Conservation (phyloP, 2,329 filamentous ascomycete species). For the Eutypa lata region DNA sequence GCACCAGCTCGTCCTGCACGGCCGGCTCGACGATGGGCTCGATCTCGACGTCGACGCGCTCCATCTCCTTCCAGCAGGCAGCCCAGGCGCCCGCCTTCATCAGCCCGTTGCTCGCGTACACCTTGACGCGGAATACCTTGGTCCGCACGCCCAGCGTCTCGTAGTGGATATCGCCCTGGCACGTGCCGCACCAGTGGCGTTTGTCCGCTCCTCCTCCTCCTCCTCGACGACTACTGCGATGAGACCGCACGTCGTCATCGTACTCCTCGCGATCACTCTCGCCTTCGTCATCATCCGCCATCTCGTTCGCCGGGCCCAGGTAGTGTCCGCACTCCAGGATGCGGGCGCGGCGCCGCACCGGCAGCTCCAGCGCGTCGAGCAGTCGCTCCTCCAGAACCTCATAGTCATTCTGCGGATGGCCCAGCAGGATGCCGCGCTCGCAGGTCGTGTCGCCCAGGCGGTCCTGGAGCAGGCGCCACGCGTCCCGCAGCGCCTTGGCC, state of each 20-base stretch:
- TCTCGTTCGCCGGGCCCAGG: conserved; percentile 56
- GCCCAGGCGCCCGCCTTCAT: conserved; percentile 91
- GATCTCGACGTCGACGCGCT: conserved; percentile 93
- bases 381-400: conserved; percentile 76
- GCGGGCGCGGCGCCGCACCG: conserved; percentile 59
- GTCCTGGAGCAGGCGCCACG: conserved; percentile 66
- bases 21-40: conserved; percentile 65
- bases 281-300: conserved; percentile 38
- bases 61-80: conserved; percentile 96
- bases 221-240: conserved; percentile 15
- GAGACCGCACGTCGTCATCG: not conserved
- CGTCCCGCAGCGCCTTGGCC: conserved; percentile 53
- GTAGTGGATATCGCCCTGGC: conserved; percentile 51
- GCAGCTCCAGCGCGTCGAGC: conserved; percentile 70
- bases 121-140: conserved; percentile 73
- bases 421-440: conserved; percentile 69
- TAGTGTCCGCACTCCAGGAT: conserved; percentile 78
- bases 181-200: conserved; percentile 56
- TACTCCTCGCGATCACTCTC: conserved; percentile 45
- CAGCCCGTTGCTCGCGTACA: conserved; percentile 91
- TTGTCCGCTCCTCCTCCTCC: conserved; percentile 19
- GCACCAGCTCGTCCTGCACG: conserved; percentile 58
- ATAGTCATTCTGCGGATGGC: conserved; percentile 77
- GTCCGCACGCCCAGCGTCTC: conserved; percentile 47
- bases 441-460: conserved; percentile 71